Conservation (phyloP, 345 rosid genomes). For the Excoecaria cochinchinensis region DNA sequence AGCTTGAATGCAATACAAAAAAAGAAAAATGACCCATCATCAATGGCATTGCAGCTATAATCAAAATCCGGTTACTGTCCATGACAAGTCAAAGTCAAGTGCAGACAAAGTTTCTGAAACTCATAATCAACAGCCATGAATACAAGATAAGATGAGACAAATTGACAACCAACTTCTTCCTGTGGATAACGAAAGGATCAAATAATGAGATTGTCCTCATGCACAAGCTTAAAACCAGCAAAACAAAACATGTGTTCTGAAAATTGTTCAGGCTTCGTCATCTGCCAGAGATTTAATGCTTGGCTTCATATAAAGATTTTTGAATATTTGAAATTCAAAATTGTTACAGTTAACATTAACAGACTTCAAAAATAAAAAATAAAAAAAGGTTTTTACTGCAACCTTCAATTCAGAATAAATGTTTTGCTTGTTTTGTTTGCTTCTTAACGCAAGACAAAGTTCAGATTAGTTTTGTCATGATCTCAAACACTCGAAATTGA, state of each 20-base stretch:
- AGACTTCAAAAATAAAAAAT: too few relatives aligned
- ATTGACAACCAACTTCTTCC: not conserved
- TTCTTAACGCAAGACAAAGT: conserved; percentile 23
- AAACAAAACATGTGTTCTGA: conserved; percentile 5
- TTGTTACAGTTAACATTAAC: not conserved
- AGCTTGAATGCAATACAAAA: too few relatives aligned
- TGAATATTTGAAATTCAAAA: conserved; percentile 16
- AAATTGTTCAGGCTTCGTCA: not conserved
- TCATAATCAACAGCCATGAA: not conserved
- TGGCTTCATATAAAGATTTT: not conserved
- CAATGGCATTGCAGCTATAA: not conserved
- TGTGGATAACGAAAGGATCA: not conserved
- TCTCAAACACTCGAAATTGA: not conserved
- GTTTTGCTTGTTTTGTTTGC: conserved; percentile 1
- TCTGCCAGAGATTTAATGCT: not conserved
- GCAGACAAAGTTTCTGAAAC: conserved; percentile 6
- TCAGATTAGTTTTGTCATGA: not conserved
- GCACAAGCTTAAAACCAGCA: not conserved
- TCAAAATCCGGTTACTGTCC: not conserved
- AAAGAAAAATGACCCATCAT: not conserved
- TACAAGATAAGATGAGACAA: not conserved
- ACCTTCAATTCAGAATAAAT: conserved; percentile 3
- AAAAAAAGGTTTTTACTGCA: not conserved
- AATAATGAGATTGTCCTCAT: not conserved
- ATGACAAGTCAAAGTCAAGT: not conserved